Evolutionary conservation across 2,329 filamentous ascomycete genomes (phyloP).

Genomic region (Colletotrichum chlorophyti): DNA sequence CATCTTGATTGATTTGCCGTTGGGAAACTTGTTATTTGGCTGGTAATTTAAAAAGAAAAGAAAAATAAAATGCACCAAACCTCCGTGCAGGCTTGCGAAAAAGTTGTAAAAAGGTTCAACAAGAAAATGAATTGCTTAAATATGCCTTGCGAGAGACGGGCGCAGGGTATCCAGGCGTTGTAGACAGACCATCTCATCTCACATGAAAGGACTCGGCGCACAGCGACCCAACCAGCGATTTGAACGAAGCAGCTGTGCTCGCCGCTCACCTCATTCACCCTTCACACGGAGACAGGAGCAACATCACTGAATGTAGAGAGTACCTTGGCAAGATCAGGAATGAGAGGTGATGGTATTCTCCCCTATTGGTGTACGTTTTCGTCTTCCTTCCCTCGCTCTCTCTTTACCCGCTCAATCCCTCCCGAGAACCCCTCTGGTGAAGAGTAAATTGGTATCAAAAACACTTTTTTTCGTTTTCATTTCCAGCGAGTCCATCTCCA

Average conservation of each 20-base stretch:
- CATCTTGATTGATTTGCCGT: background rate
- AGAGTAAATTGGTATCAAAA: no score
- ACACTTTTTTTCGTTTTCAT: conserved; percentile 25
- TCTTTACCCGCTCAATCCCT: no score
- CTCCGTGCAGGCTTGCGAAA: background rate
- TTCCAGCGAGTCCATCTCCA: background rate
- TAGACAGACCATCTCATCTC: background rate
- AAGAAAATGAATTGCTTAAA: background rate
- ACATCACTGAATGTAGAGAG: no score
- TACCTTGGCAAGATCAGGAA: background rate
- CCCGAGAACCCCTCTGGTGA: no score
- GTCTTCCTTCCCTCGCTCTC: background rate
- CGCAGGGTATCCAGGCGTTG: no score
- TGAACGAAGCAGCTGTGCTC: no score
- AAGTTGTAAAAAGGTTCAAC: background rate
- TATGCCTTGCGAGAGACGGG: conserved; percentile 7
- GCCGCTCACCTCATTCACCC: no score
- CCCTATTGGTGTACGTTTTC: background rate
- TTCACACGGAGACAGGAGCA: no score
- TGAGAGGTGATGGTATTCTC: background rate
- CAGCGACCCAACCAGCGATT: no score
- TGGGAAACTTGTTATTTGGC: background rate
- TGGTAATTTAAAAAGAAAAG: background rate
- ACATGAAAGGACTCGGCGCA: background rate
- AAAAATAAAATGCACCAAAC: background rate